Conservation (phyloP, 257 asterid genomes). For the Fraxinus pennsylvanica region DNA sequence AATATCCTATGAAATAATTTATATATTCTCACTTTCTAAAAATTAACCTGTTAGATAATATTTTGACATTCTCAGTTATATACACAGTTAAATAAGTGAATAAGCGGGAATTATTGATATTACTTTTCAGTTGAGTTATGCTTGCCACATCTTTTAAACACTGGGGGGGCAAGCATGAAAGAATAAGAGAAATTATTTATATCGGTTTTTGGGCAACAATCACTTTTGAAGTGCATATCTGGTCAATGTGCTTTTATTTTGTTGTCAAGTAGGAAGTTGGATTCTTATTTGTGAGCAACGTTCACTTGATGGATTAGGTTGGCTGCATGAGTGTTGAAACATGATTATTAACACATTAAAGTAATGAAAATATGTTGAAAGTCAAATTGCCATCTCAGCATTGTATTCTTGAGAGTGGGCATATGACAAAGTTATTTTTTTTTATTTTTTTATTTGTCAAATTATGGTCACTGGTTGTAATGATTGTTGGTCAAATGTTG, state of each 20-base stretch:
- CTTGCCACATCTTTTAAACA: neutral
- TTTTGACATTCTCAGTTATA: neutral
- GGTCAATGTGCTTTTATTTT: neutral
- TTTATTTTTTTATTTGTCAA: no score
- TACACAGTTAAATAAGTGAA: neutral
- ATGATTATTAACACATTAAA: neutral
- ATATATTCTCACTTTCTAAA: neutral
- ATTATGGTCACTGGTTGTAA: no score
- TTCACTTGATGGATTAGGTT: neutral
- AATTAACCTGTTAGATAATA: neutral
- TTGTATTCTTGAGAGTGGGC: neutral
- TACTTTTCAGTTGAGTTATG: neutral
- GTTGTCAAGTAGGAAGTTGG: neutral
- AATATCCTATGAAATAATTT: neutral
- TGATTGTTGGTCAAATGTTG: neutral
- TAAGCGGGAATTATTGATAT: neutral
- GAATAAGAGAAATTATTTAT: no score
- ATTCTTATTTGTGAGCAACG: neutral
- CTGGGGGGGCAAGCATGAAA: neutral
- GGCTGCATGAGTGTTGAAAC: neutral
- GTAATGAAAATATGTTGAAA: neutral
- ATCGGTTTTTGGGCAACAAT: neutral
- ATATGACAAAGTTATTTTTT: neutral
- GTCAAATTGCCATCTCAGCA: neutral
- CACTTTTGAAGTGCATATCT: neutral